Evolutionary conservation across 495 filamentous ascomycete species (phyloP).

Genomic region (Penicillium pulvis): DNA sequence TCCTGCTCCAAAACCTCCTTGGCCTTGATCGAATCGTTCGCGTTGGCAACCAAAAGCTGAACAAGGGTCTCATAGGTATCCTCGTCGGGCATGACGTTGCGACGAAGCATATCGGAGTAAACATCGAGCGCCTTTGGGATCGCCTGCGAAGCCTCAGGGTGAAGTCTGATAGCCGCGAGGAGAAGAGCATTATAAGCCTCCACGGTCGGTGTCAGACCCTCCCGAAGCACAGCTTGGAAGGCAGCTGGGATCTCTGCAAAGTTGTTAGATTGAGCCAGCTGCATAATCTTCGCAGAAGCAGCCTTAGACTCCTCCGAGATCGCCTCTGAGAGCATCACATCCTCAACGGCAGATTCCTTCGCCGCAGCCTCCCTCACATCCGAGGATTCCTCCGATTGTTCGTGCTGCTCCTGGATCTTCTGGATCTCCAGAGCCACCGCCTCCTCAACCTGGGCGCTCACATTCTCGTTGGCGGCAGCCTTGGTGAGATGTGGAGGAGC

Average conservation of each 20-base stretch:
- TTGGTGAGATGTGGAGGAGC: slow-evolving; percentile 58
- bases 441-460: slow-evolving; percentile 63
- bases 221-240: slow-evolving; percentile 81
- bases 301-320: slow-evolving; percentile 57
- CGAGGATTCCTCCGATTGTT: slow-evolving; percentile 43
- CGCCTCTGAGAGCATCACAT: slow-evolving; percentile 32
- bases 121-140: slow-evolving; percentile 90
- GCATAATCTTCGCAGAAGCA: slow-evolving; percentile 74
- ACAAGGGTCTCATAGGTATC: slow-evolving; percentile 86
- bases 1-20: slow-evolving; percentile 75
- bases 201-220: slow-evolving; percentile 76
- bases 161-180: slow-evolving; percentile 74
- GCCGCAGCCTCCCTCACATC: slow-evolving; percentile 37
- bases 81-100: slow-evolving; percentile 77
- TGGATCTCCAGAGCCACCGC: slow-evolving; percentile 65
- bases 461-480: slow-evolving; percentile 53
- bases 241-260: slow-evolving; percentile 86
- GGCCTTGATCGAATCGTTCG: slow-evolving; percentile 68
- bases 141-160: slow-evolving; percentile 69
- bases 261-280: slow-evolving; percentile 64
- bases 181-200: slow-evolving; percentile 89
- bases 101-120: slow-evolving; percentile 93
- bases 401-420: slow-evolving; percentile 50
- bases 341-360: slow-evolving; percentile 32
- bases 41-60: slow-evolving; percentile 74